Conservation (phyloP, 2,329 filamentous ascomycete genomes). For the Lasiodiplodia theobromae region DNA sequence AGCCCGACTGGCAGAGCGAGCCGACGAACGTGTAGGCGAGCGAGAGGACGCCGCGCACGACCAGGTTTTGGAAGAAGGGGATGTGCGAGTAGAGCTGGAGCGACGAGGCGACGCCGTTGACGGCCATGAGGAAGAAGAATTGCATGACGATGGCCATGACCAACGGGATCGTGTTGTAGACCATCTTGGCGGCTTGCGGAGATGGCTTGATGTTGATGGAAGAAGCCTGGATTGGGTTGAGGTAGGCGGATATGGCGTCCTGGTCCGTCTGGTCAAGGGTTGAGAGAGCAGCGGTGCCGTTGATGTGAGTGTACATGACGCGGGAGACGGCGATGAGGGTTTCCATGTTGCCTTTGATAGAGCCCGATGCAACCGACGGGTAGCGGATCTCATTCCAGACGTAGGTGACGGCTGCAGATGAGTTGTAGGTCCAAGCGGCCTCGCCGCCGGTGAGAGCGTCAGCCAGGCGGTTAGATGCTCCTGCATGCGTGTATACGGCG, state of each 20-base stretch:
- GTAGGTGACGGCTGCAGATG: conserved; percentile 46
- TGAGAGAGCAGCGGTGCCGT: conserved; percentile 41
- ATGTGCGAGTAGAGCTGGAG: conserved; percentile 36
- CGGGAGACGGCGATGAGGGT: conserved; percentile 41
- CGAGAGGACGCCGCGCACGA: conserved; percentile 39
- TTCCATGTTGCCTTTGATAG: conserved; percentile 43
- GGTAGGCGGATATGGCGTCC: conserved; percentile 44
- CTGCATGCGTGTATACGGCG: conserved; percentile 37
- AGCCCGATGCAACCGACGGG: conserved; percentile 46
- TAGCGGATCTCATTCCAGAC: conserved; percentile 58
- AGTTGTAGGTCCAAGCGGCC: conserved; percentile 44
- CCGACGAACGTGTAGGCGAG: conserved; percentile 44
- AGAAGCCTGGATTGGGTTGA: conserved; percentile 49
- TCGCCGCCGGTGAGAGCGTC: conserved; percentile 46
- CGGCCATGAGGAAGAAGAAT: conserved; percentile 56
- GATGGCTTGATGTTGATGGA: conserved; percentile 51
- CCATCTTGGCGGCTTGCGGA: conserved; percentile 49
- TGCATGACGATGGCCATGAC: conserved; percentile 56
- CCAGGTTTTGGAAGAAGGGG: conserved; percentile 36
- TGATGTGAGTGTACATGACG: conserved; percentile 44
- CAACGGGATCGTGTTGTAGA: conserved; percentile 56
- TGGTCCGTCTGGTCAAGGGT: conserved; percentile 39
- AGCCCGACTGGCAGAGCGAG: conserved; percentile 47
- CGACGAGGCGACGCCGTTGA: conserved; percentile 50
- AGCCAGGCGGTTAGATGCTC: conserved; percentile 48